Percentiles rank a stretch among this genome's conserved stretches.
These are phyloP conservation scores for Russula dissimulans DNA, from an alignment of 768 basidiomycete species.

Conservation along the genomic window DNA sequence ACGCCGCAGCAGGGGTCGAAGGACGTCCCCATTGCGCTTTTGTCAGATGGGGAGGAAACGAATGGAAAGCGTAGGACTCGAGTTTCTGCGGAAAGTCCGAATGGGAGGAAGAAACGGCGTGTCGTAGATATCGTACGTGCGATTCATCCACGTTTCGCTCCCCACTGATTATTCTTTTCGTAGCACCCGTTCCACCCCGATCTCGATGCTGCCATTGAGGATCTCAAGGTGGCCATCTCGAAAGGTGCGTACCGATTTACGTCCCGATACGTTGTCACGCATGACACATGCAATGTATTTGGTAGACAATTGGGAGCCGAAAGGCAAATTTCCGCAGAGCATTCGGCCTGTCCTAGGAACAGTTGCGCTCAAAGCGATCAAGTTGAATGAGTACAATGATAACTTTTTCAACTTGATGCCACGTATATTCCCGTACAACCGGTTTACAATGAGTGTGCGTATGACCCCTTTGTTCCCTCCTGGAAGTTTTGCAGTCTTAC, in stretches of 20 bases:
- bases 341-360: slow-evolving; percentile 66
- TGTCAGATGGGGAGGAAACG: slow-evolving; percentile 32
- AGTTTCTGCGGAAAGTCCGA: slow-evolving; percentile 6
- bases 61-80: slow-evolving; percentile 10
- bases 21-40: slow-evolving; percentile 42
- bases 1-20: slow-evolving; percentile 32
- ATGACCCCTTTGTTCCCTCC: background rate
- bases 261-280: background rate
- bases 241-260: slow-evolving; percentile 34
- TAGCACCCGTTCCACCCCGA: slow-evolving; percentile 65
- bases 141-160: background rate
- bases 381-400: slow-evolving; percentile 84
- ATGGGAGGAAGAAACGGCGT: slow-evolving; percentile 60
- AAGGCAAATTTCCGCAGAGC: slow-evolving; percentile 81
- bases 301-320: slow-evolving; percentile 66
- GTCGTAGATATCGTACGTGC: slow-evolving; percentile 52
- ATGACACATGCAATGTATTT: background rate
- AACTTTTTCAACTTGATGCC: slow-evolving; percentile 89
- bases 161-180: background rate
- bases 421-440: slow-evolving; percentile 84
- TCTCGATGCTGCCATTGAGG: slow-evolving; percentile 50
- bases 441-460: slow-evolving; percentile 83
- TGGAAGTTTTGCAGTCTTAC: background rate
- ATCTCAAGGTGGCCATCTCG: slow-evolving; percentile 50
- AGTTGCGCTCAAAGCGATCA: slow-evolving; percentile 69